Evolutionary conservation across 1,284 basidiomycete species (phyloP).

Genomic region (Wolfiporia cocos): DNA sequence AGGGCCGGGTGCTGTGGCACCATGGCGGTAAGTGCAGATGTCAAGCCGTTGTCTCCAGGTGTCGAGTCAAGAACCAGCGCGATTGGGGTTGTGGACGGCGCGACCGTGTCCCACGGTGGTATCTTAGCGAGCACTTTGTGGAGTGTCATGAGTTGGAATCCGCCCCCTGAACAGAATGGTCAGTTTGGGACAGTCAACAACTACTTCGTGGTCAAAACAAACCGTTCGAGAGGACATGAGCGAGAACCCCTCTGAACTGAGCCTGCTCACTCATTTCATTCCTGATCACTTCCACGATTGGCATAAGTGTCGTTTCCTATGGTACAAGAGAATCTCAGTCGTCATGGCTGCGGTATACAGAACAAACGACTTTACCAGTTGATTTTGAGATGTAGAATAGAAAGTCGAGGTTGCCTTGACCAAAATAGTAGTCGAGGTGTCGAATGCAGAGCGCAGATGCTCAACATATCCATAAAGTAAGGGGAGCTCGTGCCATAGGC

Average conservation of each 20-base stretch:
- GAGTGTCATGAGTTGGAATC: slow-evolving; percentile 12
- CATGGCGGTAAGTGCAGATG: slow-evolving; percentile 5
- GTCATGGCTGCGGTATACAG: not conserved
- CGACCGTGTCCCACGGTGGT: not conserved
- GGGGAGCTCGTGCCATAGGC: too few species aligned
- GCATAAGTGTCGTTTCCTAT: slow-evolving; percentile 7
- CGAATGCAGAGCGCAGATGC: not conserved
- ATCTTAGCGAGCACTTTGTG: slow-evolving; percentile 9
- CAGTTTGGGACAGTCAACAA: not conserved
- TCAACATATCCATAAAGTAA: too few species aligned
- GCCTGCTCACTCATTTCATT: not conserved
- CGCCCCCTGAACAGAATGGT: slow-evolving; percentile 6
- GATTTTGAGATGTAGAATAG: not conserved
- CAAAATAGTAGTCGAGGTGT: slow-evolving; percentile 1
- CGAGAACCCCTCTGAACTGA: slow-evolving; percentile 7
- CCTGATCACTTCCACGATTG: slow-evolving; percentile 8
- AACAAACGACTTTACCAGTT: not conserved
- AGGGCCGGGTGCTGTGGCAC: slow-evolving; percentile 7
- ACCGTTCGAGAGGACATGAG: slow-evolving; percentile 12
- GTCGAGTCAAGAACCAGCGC: slow-evolving; percentile 14
- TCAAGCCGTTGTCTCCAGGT: slow-evolving; percentile 7
- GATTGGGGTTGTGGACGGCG: slow-evolving; percentile 3
- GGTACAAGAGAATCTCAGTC: too few species aligned
- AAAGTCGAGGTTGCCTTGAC: not conserved
- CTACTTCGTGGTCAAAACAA: not conserved